phyloP scores from a whole-genome alignment of 768 basidiomycete genomes.

The Boletus sp. region DNA sequence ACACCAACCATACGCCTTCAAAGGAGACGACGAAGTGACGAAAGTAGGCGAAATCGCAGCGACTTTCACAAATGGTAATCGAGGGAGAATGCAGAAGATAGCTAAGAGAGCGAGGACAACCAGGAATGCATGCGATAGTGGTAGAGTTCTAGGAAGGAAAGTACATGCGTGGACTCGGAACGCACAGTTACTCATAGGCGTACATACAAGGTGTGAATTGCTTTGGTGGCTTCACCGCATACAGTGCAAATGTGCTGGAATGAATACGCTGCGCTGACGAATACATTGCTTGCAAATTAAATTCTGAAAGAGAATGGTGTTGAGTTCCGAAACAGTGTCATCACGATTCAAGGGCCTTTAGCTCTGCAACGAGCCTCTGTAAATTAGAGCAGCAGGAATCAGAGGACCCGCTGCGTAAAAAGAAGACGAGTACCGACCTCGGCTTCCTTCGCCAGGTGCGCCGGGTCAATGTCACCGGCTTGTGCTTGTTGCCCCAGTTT shows the following conservation, averaged over 20 bases:
- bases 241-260: constrained; percentile 27
- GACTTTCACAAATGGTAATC: constrained; percentile 10
- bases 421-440: constrained; percentile 41
- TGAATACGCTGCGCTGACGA: constrained; percentile 22
- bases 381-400: constrained; percentile 3
- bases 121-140: constrained; percentile 20
- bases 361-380: constrained; percentile 65
- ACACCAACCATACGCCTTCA: not conserved
- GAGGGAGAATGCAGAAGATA: constrained; percentile 13
- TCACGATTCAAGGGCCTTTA: constrained; percentile 48
- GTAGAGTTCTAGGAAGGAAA: constrained; percentile 21
- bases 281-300: constrained; percentile 28
- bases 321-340: constrained; percentile 3
- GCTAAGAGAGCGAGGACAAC: constrained; percentile 28
- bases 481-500: constrained; percentile 47
- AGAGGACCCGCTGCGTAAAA: not conserved
- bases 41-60: constrained; percentile 2
- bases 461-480: constrained; percentile 42
- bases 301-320: constrained; percentile 8
- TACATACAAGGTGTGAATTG: constrained; percentile 32
- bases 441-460: constrained; percentile 51
- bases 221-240: constrained; percentile 25
- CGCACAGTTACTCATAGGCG: constrained; percentile 20
- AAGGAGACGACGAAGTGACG: no score
- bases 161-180: constrained; percentile 21